phyloP scores from a whole-genome alignment of 495 filamentous ascomycete species.

The Xylaria cubensis region DNA sequence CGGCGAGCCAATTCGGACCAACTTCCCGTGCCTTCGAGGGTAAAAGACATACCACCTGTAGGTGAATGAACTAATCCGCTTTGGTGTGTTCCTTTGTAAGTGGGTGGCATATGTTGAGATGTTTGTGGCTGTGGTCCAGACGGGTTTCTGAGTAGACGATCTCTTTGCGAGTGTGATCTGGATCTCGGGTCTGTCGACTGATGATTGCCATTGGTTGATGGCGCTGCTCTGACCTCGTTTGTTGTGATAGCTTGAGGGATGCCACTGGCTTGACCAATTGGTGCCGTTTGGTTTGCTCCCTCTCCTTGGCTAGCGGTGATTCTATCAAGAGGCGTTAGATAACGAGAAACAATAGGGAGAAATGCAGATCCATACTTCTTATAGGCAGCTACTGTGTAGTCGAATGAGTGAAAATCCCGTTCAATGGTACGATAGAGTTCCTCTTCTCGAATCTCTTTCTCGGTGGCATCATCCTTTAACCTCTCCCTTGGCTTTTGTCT shows the following conservation, averaged over 20 bases:
- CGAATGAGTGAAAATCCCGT: constrained; percentile 92
- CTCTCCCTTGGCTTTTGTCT: constrained; percentile 91
- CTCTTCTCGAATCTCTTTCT: constrained; percentile 92
- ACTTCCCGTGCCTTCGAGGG: constrained; percentile 83
- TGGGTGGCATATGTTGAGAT: constrained; percentile 58
- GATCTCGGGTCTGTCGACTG: constrained; percentile 27
- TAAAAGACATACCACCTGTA: constrained; percentile 88
- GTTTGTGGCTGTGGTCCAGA: constrained; percentile 49
- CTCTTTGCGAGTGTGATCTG: constrained; percentile 25
- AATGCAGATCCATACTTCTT: constrained; percentile 56
- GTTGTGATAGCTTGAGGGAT: constrained; percentile 52
- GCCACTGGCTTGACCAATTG: constrained; percentile 30
- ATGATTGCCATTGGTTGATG: constrained; percentile 29
- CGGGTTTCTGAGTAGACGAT: constrained; percentile 26
- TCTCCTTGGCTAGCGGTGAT: constrained; percentile 30
- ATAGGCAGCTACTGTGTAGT: constrained; percentile 82
- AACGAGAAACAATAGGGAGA: background rate
- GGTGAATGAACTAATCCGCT: constrained; percentile 70
- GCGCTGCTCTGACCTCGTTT: constrained; percentile 44
- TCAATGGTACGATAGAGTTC: constrained; percentile 95
- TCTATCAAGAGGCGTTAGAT: constrained; percentile 28
- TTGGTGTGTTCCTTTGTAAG: constrained; percentile 43
- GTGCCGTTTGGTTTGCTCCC: background rate
- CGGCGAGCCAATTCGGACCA: constrained; percentile 90
- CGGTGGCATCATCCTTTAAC: constrained; percentile 91